Percentiles rank a stretch among this genome's conserved stretches.
Evolutionary conservation across 116 monocot genomes (phyloP).

Genomic region (Papilionanthe hybrid): DNA sequence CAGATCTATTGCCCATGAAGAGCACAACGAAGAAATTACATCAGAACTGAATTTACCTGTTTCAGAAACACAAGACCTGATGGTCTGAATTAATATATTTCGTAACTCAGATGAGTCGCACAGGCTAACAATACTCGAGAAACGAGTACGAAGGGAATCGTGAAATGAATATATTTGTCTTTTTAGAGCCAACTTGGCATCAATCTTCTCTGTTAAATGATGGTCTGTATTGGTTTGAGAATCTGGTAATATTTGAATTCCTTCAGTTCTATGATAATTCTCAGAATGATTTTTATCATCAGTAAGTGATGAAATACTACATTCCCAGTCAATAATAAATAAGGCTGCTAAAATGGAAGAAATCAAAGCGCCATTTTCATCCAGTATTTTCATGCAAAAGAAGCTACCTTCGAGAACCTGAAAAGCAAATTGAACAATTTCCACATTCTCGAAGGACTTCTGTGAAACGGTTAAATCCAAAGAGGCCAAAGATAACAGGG

Average conservation of each 20-base stretch:
- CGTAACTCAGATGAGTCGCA: slow-evolving; percentile 21
- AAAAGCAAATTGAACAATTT: slow-evolving; percentile 60
- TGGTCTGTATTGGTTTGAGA: not conserved
- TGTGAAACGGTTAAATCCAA: slow-evolving; percentile 15
- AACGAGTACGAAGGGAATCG: slow-evolving; percentile 19
- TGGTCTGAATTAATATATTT: slow-evolving; percentile 54
- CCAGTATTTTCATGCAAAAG: slow-evolving; percentile 41
- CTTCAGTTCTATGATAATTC: not conserved
- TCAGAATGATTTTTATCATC: not conserved
- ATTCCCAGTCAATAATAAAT: slow-evolving; percentile 75
- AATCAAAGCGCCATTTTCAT: slow-evolving; percentile 36
- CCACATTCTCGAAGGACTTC: slow-evolving; percentile 19
- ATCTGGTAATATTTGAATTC: not conserved
- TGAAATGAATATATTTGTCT: slow-evolving; percentile 33
- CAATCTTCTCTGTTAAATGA: slow-evolving; percentile 15
- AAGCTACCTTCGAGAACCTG: slow-evolving; percentile 73
- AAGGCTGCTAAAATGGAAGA: slow-evolving; percentile 66
- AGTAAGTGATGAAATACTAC: slow-evolving; percentile 25
- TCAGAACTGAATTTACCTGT: slow-evolving; percentile 19
- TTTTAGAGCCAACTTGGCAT: slow-evolving; percentile 32
- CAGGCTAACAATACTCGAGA: slow-evolving; percentile 36
- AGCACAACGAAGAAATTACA: slow-evolving; percentile 45
- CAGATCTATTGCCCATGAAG: slow-evolving; percentile 54
- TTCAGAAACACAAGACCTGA: slow-evolving; percentile 61
- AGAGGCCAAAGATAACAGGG: slow-evolving; percentile 30